Percentiles rank a stretch among this genome's conserved stretches.
Conservation (phyloP, 257 asterid species). For the Primulina eburnea region DNA sequence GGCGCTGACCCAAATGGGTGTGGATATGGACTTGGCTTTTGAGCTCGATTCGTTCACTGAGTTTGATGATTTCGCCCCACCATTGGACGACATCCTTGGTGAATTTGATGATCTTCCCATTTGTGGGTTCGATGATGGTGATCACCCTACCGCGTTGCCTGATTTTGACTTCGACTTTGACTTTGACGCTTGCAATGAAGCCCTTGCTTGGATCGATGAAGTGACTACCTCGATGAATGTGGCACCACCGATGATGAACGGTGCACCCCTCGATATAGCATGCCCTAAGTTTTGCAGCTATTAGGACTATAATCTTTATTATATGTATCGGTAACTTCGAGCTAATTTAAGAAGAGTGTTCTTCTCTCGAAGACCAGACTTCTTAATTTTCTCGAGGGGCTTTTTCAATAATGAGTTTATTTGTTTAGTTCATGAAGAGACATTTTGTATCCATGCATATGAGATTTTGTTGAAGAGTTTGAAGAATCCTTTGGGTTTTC, state of each 20-base stretch:
- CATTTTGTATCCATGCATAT: conserved; percentile 5
- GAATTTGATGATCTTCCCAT: conserved; percentile 50
- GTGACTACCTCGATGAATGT: conserved; percentile 29
- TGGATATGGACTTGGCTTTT: conserved; percentile 49
- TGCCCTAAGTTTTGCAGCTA: conserved; percentile 94
- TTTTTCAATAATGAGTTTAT: conserved; percentile 9
- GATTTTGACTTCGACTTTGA: conserved; percentile 64
- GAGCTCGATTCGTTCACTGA: conserved; percentile 43
- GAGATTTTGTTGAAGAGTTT: neutral
- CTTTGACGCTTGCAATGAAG: conserved; percentile 49
- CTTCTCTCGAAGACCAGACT: conserved; percentile 23
- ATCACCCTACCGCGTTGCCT: conserved; percentile 33
- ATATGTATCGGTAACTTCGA: neutral
- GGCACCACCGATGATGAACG: conserved; percentile 32
- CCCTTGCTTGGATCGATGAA: conserved; percentile 63
- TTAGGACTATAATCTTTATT: neutral
- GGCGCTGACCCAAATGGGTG: conserved; percentile 40
- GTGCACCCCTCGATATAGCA: conserved; percentile 57
- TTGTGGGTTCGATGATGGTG: conserved; percentile 37
- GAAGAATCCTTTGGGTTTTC: conserved; percentile 23
- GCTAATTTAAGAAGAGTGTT: conserved; percentile 27
- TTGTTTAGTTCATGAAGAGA: conserved; percentile 22
- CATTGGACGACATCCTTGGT: conserved; percentile 43
- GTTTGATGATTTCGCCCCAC: conserved; percentile 29
- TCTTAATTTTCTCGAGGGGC: conserved; percentile 29